phyloP scores from a whole-genome alignment of 1,284 basidiomycete species.

The Ganoderma leucocontextum region DNA sequence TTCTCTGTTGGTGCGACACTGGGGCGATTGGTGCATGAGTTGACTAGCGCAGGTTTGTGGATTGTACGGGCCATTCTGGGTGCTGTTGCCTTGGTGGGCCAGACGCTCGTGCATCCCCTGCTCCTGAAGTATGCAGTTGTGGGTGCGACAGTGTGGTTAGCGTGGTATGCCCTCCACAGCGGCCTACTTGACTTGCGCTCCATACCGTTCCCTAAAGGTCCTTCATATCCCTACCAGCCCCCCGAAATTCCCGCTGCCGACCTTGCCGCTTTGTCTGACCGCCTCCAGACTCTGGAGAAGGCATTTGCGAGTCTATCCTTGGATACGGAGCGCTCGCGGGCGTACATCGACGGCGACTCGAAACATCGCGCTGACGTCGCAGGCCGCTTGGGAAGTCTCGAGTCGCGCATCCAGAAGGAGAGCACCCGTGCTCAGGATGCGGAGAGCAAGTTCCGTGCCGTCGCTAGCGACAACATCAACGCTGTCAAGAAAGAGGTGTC shows the following conservation, averaged over 20 bases:
- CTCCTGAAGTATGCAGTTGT: slow-evolving; percentile 54
- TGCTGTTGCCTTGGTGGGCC: slow-evolving; percentile 44
- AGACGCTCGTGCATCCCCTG: slow-evolving; percentile 54
- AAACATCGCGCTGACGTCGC: slow-evolving; percentile 58
- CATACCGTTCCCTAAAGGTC: slow-evolving; percentile 34
- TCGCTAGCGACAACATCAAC: slow-evolving; percentile 55
- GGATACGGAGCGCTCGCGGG: slow-evolving; percentile 58
- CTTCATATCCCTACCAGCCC: slow-evolving; percentile 47
- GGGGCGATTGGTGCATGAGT: slow-evolving; percentile 52
- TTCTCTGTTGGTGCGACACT: slow-evolving; percentile 58
- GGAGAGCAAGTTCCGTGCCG: slow-evolving; percentile 57
- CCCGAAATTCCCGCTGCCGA: slow-evolving; percentile 71
- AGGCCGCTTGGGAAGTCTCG: slow-evolving; percentile 61
- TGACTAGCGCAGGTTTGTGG: slow-evolving; percentile 38
- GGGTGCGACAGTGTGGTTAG: slow-evolving; percentile 50
- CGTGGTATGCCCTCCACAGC: slow-evolving; percentile 48
- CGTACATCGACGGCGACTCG: slow-evolving; percentile 58
- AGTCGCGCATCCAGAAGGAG: slow-evolving; percentile 65
- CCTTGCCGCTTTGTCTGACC: slow-evolving; percentile 73
- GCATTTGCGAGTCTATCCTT: slow-evolving; percentile 63
- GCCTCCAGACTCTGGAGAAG: slow-evolving; percentile 72
- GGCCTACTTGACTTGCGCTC: slow-evolving; percentile 51
- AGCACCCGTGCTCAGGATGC: slow-evolving; percentile 58
- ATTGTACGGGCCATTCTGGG: slow-evolving; percentile 38
- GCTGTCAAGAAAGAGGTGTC: slow-evolving; percentile 65